Conservation (phyloP, 768 basidiomycete species). For the Hygrocybe punicea region DNA sequence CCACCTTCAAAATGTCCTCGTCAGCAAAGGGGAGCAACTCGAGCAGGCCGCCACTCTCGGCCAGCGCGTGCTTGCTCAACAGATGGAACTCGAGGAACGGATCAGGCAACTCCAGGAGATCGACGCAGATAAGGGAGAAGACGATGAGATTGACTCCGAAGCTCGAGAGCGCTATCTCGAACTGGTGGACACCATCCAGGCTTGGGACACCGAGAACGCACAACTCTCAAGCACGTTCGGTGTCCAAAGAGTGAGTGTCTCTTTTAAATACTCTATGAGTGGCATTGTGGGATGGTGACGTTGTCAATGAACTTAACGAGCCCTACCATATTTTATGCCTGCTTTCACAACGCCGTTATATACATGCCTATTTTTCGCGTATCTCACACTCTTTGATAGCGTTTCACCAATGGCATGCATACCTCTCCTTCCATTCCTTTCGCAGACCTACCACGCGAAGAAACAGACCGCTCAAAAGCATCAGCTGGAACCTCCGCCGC, state of each 20-base stretch:
- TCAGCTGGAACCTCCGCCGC: slow-evolving; percentile 70
- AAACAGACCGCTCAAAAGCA: slow-evolving; percentile 58
- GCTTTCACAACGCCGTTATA: not conserved
- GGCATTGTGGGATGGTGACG: too few relatives aligned
- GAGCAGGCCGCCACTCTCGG: slow-evolving; percentile 89
- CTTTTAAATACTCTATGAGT: too few relatives aligned
- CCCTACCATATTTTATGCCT: too few relatives aligned
- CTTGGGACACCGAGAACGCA: slow-evolving; percentile 79
- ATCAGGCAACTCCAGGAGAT: slow-evolving; percentile 77
- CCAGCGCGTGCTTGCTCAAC: slow-evolving; percentile 89
- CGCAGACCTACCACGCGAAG: slow-evolving; percentile 56
- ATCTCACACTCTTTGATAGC: slow-evolving; percentile 30
- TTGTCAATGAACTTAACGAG: too few relatives aligned
- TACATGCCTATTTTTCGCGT: not conserved
- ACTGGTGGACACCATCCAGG: slow-evolving; percentile 67
- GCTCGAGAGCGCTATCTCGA: slow-evolving; percentile 73
- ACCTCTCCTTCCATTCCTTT: slow-evolving; percentile 48
- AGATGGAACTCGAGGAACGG: slow-evolving; percentile 87
- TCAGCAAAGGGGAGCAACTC: slow-evolving; percentile 88
- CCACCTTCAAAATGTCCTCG: slow-evolving; percentile 68
- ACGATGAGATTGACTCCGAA: slow-evolving; percentile 61
- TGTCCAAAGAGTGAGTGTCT: slow-evolving; percentile 50
- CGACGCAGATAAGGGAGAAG: slow-evolving; percentile 60
- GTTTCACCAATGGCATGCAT: slow-evolving; percentile 42
- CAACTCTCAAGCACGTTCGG: slow-evolving; percentile 69